phyloP scores from a whole-genome alignment of 306 rosid species.

The Echinosophora koreensis region DNA sequence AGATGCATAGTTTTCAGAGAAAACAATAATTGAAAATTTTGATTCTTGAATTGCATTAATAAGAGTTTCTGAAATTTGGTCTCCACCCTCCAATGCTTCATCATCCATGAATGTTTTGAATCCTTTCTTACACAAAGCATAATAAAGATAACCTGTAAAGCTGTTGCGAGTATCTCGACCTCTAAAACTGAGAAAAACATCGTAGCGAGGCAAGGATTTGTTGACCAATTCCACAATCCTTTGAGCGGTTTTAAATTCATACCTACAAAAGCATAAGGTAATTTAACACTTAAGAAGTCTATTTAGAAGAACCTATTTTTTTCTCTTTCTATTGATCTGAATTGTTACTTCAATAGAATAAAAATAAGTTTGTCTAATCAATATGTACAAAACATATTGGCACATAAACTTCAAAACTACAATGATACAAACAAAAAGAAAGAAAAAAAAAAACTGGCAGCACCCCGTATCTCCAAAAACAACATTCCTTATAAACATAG shows the following conservation, averaged over 20 bases:
- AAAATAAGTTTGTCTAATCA: no score
- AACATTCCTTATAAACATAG: no score
- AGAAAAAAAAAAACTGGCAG: no score
- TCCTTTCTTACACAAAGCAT: not conserved
- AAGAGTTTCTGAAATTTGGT: slow-evolving; percentile 11
- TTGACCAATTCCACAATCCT: not conserved
- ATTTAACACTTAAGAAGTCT: no score
- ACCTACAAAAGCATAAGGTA: not conserved
- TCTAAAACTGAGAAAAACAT: slow-evolving; percentile 16
- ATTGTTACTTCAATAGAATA: not conserved
- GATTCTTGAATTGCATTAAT: slow-evolving; percentile 1
- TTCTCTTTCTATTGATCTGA: no score
- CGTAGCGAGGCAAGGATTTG: not conserved
- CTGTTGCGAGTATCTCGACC: slow-evolving; percentile 25
- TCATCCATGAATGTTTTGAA: slow-evolving; percentile 36
- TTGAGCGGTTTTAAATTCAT: not conserved
- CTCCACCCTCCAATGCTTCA: slow-evolving; percentile 17
- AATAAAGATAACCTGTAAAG: slow-evolving; percentile 16
- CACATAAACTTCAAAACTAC: not conserved
- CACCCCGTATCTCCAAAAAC: no score
- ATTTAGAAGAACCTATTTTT: no score
- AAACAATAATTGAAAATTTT: slow-evolving; percentile 25
- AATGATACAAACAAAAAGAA: no score
- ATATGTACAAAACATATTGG: no score
- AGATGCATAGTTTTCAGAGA: slow-evolving; percentile 32